These are phyloP conservation scores for Aspergillus neotritici DNA, from an alignment of 2,329 filamentous ascomycete genomes.

Conservation along the genomic window DNA sequence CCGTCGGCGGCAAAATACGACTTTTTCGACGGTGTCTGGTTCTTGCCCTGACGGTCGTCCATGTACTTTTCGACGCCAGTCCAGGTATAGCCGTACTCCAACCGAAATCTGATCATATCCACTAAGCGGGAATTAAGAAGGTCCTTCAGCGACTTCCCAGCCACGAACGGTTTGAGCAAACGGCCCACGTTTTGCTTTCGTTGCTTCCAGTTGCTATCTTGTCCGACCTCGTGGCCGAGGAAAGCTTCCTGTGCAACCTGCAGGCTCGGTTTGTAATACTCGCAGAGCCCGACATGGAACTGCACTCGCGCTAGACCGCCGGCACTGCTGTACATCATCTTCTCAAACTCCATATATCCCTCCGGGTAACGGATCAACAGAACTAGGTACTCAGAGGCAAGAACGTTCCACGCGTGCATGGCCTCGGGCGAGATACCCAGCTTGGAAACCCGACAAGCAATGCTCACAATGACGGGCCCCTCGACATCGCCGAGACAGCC, in stretches of 20 bases:
- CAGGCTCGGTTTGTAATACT: constrained; percentile 64
- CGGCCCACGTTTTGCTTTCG: not conserved
- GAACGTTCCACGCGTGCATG: constrained; percentile 70
- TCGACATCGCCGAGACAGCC: constrained; percentile 54
- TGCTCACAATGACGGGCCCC: constrained; percentile 52
- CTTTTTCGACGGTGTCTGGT: constrained; percentile 5
- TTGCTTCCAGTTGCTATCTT: not conserved
- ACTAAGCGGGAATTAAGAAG: constrained; percentile 63
- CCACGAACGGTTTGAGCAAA: constrained; percentile 55
- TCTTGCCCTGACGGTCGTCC: constrained; percentile 42
- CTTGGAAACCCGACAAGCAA: constrained; percentile 65
- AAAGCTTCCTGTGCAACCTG: constrained; percentile 52
- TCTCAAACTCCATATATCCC: constrained; percentile 58
- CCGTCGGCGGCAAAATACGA: constrained; percentile 20
- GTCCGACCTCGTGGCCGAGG: constrained; percentile 32
- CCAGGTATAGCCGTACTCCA: constrained; percentile 55
- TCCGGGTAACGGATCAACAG: constrained; percentile 61
- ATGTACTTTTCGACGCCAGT: constrained; percentile 59
- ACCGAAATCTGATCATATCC: constrained; percentile 56
- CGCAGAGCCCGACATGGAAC: constrained; percentile 65
- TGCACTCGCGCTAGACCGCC: constrained; percentile 27
- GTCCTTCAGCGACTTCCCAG: constrained; percentile 65
- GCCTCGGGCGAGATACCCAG: constrained; percentile 69
- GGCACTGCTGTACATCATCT: constrained; percentile 31
- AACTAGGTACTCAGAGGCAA: constrained; percentile 62